Evolutionary conservation across 1,139 yeast species (phyloP), one percentile per base, ranked within the genome.

Genomic region (Scheffersomyces lignicola): DNA sequence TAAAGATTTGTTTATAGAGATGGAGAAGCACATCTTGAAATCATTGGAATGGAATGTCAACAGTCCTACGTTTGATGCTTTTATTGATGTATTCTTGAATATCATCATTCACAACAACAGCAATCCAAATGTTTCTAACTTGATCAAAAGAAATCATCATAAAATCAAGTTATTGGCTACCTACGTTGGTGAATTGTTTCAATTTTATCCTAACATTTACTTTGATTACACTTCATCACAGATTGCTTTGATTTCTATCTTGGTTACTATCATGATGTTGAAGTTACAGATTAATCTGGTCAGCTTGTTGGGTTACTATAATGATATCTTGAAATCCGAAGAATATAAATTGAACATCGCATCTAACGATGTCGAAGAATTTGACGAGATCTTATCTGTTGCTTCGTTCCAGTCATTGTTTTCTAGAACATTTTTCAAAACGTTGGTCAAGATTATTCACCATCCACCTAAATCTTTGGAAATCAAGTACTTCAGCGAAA

Each of bases 1-100:
- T 28, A 77, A 76, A 44, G 67, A 72, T 39, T 66, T 79, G 37
- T 82, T 83, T 50, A 62, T 79, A 39, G 82, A 79, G 49, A 78
- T 81, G 80, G 92, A 83, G 54, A 71, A 80, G 43, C 83, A 79
- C 48, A 69, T 83, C 31, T 62, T 83, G 41, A 80, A 77, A 58
- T 65, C 77, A 6, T 60, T 79, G 39, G 65, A 70, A 37, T 80
- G 85, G 85, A 63, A 70, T 48, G 63, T 79, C 30, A 65, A 72
- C 34, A 58, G 69, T 32, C 79, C 86, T 16, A 78, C 85, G 7
- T 74, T 78, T 47, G 88, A 81, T 55, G 62, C 75, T 4, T 80
- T 78, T 47, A 62, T 81, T 40, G 88, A 82, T 49, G 56, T 81
- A 35, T 69, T 69, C 48, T 57, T 68, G 52, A 61, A 73, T 37